These are phyloP conservation scores for Podaxis pistillaris DNA, from an alignment of 768 basidiomycete species.

Conservation along the genomic window DNA sequence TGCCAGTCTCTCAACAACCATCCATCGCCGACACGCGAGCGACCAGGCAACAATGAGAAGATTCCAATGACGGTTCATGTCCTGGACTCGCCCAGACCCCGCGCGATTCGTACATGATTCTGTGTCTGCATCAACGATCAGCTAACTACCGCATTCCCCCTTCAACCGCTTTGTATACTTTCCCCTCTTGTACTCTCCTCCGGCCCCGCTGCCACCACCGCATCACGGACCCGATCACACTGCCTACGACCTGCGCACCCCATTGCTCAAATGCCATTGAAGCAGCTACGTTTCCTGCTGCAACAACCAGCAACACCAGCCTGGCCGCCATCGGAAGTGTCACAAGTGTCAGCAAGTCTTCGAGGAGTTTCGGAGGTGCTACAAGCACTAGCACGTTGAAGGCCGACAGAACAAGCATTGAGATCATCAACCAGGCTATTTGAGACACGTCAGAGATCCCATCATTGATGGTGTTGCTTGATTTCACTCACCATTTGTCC, in stretches of 20 bases:
- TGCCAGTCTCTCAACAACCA: slow-evolving; percentile 6
- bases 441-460: slow-evolving; percentile 8
- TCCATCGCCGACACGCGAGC: slow-evolving; percentile 1
- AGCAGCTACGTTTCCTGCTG: slow-evolving; percentile 64
- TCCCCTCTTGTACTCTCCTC: slow-evolving; percentile 59
- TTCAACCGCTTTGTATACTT: slow-evolving; percentile 85
- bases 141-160: slow-evolving; percentile 51
- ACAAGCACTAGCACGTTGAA: slow-evolving; percentile 82
- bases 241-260: slow-evolving; percentile 58
- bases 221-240: slow-evolving; percentile 46
- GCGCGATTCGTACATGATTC: not conserved
- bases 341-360: slow-evolving; percentile 73
- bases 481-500: slow-evolving; percentile 77
- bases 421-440: slow-evolving; percentile 79
- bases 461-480: slow-evolving; percentile 10
- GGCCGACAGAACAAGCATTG: slow-evolving; percentile 61
- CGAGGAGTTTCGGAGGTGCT: slow-evolving; percentile 58
- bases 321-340: slow-evolving; percentile 67
- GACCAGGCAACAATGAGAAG: slow-evolving; percentile 6
- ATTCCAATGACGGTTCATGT: not conserved
- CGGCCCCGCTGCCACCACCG: slow-evolving; percentile 41
- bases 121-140: not conserved
- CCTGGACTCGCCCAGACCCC: not conserved
- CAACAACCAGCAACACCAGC: slow-evolving; percentile 63
- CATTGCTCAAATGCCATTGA: slow-evolving; percentile 80